Conservation (phyloP, 176 grass and related monocot genomes). For the Triticum monococcum region DNA sequence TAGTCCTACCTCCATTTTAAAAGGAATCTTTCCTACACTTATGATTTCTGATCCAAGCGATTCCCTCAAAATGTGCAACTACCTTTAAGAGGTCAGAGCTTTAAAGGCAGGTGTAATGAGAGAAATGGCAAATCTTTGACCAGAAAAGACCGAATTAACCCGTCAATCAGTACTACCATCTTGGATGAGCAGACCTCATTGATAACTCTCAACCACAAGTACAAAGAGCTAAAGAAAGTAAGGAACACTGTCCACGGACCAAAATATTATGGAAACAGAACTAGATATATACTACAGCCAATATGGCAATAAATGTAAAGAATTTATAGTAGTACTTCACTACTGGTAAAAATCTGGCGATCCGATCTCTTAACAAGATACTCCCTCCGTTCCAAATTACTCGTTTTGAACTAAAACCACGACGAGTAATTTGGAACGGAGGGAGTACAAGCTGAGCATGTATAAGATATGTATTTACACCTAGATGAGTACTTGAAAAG, state of each 20-base stretch:
- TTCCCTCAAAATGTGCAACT: conserved; percentile 47
- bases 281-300: not conserved
- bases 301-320: conserved; percentile 3
- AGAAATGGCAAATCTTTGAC: conserved; percentile 40
- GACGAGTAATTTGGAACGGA: too few relatives aligned
- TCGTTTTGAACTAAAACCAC: too few relatives aligned
- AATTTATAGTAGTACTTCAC: not conserved
- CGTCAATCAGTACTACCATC: conserved; percentile 16
- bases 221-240: conserved; percentile 27
- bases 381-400: too few relatives aligned
- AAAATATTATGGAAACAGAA: conserved; percentile 5
- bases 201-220: conserved; percentile 29
- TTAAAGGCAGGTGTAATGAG: conserved; percentile 31
- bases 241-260: conserved; percentile 14
- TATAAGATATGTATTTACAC: not conserved
- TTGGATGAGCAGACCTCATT: conserved; percentile 27
- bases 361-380: not conserved
- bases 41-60: not conserved
- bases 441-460: not conserved
- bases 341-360: not conserved
- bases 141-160: conserved; percentile 32
- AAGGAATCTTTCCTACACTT: conserved; percentile 16
- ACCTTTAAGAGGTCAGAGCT: conserved; percentile 40
- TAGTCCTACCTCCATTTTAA: not conserved
- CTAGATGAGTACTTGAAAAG: not conserved